Conservation (phyloP, 2,329 filamentous ascomycete species). For the Plectosphaerella plurivora region DNA sequence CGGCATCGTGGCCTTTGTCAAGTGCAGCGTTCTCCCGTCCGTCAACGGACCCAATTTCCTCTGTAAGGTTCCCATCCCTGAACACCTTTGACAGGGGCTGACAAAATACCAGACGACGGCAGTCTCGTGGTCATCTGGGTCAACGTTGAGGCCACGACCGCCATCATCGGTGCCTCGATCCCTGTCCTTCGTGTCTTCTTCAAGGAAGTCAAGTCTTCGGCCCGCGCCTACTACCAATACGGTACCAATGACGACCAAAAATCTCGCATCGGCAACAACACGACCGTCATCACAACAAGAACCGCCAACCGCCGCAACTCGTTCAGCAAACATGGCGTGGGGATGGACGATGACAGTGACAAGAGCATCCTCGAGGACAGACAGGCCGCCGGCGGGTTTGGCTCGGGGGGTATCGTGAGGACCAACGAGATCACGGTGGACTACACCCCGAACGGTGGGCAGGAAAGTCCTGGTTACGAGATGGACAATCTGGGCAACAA, state of each 20-base stretch:
- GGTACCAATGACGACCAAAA: conserved; percentile 1
- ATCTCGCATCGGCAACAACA: conserved; percentile 1
- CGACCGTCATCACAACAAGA: neutral
- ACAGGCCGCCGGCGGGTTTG: neutral
- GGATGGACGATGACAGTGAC: conserved; percentile 3
- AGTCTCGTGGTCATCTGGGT: conserved; percentile 20
- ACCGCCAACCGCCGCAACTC: neutral
- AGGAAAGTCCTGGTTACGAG: neutral
- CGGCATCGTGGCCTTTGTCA: neutral
- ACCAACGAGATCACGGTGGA: conserved; percentile 4
- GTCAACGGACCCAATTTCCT: neutral
- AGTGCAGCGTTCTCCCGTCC: neutral
- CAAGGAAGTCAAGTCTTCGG: conserved; percentile 8
- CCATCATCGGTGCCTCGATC: conserved; percentile 24
- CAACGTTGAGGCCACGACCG: conserved; percentile 18
- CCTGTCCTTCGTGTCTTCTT: conserved; percentile 25
- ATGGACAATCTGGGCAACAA: too few species aligned
- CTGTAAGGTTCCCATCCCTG: neutral
- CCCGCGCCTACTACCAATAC: conserved; percentile 2
- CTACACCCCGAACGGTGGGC: neutral
- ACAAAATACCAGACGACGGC: conserved; percentile 8
- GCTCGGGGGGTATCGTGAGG: neutral
- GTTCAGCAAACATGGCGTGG: neutral
- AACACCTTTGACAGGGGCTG: neutral
- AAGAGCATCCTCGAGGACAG: conserved; percentile 3